Conservation (phyloP, 352 stramenopile species). For the Phytophthora capsici region DNA sequence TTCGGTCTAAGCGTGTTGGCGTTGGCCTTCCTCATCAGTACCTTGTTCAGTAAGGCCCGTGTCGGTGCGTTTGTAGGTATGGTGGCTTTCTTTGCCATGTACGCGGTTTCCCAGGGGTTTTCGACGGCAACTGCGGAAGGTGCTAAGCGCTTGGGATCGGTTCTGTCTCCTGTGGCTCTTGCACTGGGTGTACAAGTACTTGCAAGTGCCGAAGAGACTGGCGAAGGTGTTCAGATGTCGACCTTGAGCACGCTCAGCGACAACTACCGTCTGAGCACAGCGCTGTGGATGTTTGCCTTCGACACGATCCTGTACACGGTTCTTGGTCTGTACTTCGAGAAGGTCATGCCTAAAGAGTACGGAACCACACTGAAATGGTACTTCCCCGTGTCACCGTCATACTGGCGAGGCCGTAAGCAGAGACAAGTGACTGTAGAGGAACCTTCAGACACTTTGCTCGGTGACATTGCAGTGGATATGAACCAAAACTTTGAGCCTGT, state of each 20-base stretch:
- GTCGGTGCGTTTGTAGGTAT: slow-evolving; percentile 70
- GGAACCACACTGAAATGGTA: slow-evolving; percentile 90
- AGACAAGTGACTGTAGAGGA: background rate
- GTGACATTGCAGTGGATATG: background rate
- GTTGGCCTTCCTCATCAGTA: slow-evolving; percentile 58
- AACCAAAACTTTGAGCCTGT: slow-evolving; percentile 35
- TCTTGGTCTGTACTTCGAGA: slow-evolving; percentile 90
- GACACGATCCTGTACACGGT: slow-evolving; percentile 91
- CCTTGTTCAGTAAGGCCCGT: slow-evolving; percentile 76
- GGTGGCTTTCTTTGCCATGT: slow-evolving; percentile 87
- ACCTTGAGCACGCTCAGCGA: slow-evolving; percentile 44
- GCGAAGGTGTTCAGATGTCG: slow-evolving; percentile 47
- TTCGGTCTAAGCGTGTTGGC: slow-evolving; percentile 54
- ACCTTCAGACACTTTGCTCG: background rate
- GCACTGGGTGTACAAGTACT: slow-evolving; percentile 64
- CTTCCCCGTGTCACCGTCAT: slow-evolving; percentile 78
- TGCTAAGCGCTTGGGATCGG: slow-evolving; percentile 46
- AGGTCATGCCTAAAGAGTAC: slow-evolving; percentile 92
- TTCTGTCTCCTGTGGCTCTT: slow-evolving; percentile 66
- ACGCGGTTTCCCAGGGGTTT: slow-evolving; percentile 61
- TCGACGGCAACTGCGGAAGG: slow-evolving; percentile 19
- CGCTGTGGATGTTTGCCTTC: slow-evolving; percentile 79
- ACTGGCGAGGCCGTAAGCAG: slow-evolving; percentile 26
- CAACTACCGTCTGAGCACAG: slow-evolving; percentile 59
- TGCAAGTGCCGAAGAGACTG: slow-evolving; percentile 47